Evolutionary conservation across 1,284 basidiomycete genomes (phyloP), one percentile per base, ranked within the genome.

Genomic region (Athelia sp.): DNA sequence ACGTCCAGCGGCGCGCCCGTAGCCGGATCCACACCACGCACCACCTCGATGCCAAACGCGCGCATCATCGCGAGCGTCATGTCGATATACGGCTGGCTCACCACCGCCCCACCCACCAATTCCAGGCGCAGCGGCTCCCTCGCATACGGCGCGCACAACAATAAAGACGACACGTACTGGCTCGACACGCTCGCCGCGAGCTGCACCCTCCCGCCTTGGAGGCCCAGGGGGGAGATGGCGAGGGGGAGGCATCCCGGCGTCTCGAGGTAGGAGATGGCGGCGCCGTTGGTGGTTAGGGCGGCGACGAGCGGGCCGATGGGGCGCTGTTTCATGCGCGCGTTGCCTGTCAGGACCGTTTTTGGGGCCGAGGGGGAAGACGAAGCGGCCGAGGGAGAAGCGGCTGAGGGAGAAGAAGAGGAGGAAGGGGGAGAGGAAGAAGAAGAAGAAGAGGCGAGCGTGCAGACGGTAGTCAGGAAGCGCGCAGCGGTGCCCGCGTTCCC

Each of bases 51-150:
- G 18, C 94, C 96, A 64, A 99, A 99, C n/a, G 87, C 81, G 52
- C 77, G 76, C 97, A 99, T 99, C 88, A 99, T 97, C 8, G 93
- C 86, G 57, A 98, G 89, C 3, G 97, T 99, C 95, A 99, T 98
- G 72, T 99, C 95, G 69, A 99, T 99, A 75, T 99, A 99, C 2
- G 94, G 94, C 71, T 98, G 96, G 17, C 93, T 97, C 68, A 99
- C 98, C 64, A 99, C 97, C 60, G 90, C 83, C 3, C 91, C 93
- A 21, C 94, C 94, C 0, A 84, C 88, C 52, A 99, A 82, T 70
- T 97, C 91, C 51, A 99, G 84, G 3, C 84, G 86, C 55, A 98
- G 81, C 13, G 86, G 76, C 60, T 92, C 78, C 34, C 71, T 63
- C 1, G 96, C 95, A 64, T 98, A 99, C 0, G 96, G 96, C 0